Evolutionary conservation across 2,329 filamentous ascomycete species (phyloP).

Genomic region (Sporothrix schenckii): DNA sequence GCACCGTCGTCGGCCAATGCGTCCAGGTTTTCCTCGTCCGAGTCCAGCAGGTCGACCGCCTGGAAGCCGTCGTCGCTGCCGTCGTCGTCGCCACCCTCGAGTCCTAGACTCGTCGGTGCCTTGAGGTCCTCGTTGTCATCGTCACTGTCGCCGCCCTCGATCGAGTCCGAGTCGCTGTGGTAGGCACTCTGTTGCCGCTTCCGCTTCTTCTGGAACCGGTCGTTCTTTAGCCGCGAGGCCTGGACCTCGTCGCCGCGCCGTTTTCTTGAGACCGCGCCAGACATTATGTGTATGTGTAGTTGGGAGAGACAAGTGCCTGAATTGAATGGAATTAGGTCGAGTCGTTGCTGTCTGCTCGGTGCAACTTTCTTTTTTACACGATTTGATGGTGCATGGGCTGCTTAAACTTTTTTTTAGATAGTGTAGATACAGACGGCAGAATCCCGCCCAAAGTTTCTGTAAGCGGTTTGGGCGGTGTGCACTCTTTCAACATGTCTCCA

Average conservation of each 20-base stretch:
- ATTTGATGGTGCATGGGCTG: background rate
- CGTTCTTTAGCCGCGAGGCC: slow-evolving; percentile 12
- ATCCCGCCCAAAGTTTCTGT: slow-evolving; percentile 19
- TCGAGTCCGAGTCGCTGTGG: slow-evolving; percentile 55
- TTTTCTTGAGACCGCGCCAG: slow-evolving; percentile 24
- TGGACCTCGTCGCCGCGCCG: slow-evolving; percentile 27
- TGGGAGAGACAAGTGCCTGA: background rate
- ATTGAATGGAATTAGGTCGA: background rate
- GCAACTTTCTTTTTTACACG: background rate
- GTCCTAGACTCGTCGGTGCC: slow-evolving; percentile 47
- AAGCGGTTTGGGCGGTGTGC: slow-evolving; percentile 5
- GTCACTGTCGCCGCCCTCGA: slow-evolving; percentile 35
- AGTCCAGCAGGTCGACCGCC: slow-evolving; percentile 59
- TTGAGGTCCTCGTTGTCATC: slow-evolving; percentile 43
- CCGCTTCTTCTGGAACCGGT: slow-evolving; percentile 49
- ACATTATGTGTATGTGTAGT: slow-evolving; percentile 1
- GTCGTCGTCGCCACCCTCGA: slow-evolving; percentile 51
- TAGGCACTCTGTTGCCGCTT: slow-evolving; percentile 52
- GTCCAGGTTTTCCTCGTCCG: slow-evolving; percentile 60
- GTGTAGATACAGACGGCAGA: slow-evolving; percentile 22
- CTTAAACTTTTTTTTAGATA: slow-evolving; percentile 22
- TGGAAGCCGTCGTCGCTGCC: slow-evolving; percentile 49
- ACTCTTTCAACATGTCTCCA: background rate
- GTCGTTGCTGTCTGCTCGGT: background rate
- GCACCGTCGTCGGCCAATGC: slow-evolving; percentile 54